A percentile compares a stretch with the other conserved stretches of the same genome.
These are phyloP conservation scores for Uronychia binucleata DNA, from an alignment of 73 alveolate species.

Conservation along the genomic window DNA sequence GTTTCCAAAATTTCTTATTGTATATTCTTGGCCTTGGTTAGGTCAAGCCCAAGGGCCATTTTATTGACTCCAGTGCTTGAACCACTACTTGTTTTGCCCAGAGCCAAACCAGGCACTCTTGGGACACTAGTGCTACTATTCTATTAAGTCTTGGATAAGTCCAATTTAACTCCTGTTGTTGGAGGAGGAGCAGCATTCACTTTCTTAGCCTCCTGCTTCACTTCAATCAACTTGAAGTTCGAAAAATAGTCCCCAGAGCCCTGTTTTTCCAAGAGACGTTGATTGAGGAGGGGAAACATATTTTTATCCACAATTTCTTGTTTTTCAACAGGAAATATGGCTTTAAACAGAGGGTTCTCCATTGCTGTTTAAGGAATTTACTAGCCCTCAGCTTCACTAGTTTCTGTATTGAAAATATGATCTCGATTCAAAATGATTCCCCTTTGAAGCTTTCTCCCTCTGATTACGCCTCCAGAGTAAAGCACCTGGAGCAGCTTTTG, in stretches of 20 bases:
- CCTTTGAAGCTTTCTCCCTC: conserved; percentile 79
- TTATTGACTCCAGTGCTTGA: not conserved
- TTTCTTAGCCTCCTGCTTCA: not conserved
- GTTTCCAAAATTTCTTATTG: conserved; percentile 9
- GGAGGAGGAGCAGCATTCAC: not conserved
- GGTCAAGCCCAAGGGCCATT: conserved; percentile 49
- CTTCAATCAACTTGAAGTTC: not conserved
- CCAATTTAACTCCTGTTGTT: too few species aligned
- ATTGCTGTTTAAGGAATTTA: too few species aligned
- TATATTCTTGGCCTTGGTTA: conserved; percentile 60
- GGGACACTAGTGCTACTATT: too few species aligned
- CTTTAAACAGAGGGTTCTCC: not conserved
- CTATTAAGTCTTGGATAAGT: too few species aligned
- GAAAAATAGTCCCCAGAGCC: not conserved
- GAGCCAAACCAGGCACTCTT: too few species aligned
- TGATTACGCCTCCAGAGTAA: conserved; percentile 91
- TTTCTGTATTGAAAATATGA: conserved; percentile 27
- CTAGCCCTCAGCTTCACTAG: too few species aligned
- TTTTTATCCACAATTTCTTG: too few species aligned
- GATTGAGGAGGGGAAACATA: not conserved
- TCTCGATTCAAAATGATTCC: conserved; percentile 68
- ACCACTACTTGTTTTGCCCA: not conserved
- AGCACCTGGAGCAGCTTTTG: conserved; percentile 67
- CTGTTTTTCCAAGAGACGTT: not conserved
- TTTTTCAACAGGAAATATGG: not conserved